Evolutionary conservation across 208 protist genomes (phyloP), one percentile per base, ranked within the genome.

Genomic region (Angomonas desouzai): DNA sequence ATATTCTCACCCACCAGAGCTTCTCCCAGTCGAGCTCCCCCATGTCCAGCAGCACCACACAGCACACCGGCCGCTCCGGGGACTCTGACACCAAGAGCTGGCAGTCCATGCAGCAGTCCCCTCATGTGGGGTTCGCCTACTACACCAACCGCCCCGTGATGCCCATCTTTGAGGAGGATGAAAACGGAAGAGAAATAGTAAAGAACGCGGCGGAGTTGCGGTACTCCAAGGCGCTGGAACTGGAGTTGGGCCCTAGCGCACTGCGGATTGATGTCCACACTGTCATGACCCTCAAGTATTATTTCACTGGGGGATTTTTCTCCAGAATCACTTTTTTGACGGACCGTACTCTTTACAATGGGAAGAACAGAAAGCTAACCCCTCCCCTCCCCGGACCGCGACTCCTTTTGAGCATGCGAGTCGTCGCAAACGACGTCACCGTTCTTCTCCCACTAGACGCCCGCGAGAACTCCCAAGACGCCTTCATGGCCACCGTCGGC

Each of bases 321-420:
- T 74, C 81, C 2, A 71, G 79, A 7, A 49, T 92, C 29, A 65
- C 78, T 2, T 38, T 60, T 3, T 36, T 95, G 16, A 60, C 65
- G 3, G 77, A 77, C 22, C 81, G 89, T 16, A 76, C 89, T 20
- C 70, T 91, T 16, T 95, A 95, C 68, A 88, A 95, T 63, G 79
- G 84, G 6, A 70, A 77, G 20, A 66, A 68, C 16, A 72, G 80
- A 48, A 61, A 76, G 13, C 73, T 74, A 18, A 38, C 70, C n/a
- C 64, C 68, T 13, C 69, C 78, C 49, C 67, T 65, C 10, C 69
- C 76, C 48, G 68, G 77, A 4, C 86, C 85, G 38, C 67, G 62
- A 36, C 68, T 92, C 62, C 74, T 95, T 47, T 89, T 87, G 68
- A 84, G 82, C 66, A 67, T 92, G 27, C 83, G 77, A 25, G 69